Evolutionary conservation across 2,329 filamentous ascomycete species (phyloP).

Genomic region (Shiraia bambusicola): DNA sequence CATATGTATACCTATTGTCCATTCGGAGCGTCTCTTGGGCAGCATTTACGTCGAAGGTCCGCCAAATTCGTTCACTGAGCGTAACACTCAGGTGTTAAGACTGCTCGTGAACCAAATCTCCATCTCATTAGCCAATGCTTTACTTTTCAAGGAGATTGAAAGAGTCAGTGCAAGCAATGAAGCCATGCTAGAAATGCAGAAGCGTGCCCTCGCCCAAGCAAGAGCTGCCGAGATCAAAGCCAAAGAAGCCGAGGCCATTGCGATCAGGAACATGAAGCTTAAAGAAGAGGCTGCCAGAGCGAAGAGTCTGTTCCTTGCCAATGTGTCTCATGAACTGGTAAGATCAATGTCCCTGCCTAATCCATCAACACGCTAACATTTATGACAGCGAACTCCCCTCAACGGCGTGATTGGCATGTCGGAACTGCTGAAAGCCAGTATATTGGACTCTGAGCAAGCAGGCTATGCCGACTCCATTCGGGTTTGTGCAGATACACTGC

Average conservation of each 20-base stretch:
- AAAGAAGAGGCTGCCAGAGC: slow-evolving; percentile 82
- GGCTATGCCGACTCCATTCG: slow-evolving; percentile 65
- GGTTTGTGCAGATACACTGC: slow-evolving; percentile 61
- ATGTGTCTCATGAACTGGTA: slow-evolving; percentile 59
- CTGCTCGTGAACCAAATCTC: slow-evolving; percentile 76
- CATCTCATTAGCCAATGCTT: slow-evolving; percentile 64
- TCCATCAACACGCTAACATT: neutral
- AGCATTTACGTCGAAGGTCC: slow-evolving; percentile 78
- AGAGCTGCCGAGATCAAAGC: slow-evolving; percentile 74
- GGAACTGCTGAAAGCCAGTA: slow-evolving; percentile 61
- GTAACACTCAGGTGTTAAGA: slow-evolving; percentile 57
- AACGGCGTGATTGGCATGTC: slow-evolving; percentile 61
- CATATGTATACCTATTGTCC: slow-evolving; percentile 77
- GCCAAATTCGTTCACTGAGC: slow-evolving; percentile 74
- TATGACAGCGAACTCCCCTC: slow-evolving; percentile 47
- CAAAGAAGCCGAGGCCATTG: slow-evolving; percentile 73
- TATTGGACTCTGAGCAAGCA: slow-evolving; percentile 59
- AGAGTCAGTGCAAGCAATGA: slow-evolving; percentile 77
- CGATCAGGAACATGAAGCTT: slow-evolving; percentile 75
- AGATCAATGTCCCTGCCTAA: slow-evolving; percentile 1
- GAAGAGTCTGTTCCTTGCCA: slow-evolving; percentile 72
- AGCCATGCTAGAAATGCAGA: slow-evolving; percentile 76
- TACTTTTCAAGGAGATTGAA: slow-evolving; percentile 68
- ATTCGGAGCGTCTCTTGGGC: slow-evolving; percentile 71
- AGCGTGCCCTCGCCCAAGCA: slow-evolving; percentile 70